phyloP scores from a whole-genome alignment of 495 filamentous ascomycete species.

The Cryomyces minteri region DNA sequence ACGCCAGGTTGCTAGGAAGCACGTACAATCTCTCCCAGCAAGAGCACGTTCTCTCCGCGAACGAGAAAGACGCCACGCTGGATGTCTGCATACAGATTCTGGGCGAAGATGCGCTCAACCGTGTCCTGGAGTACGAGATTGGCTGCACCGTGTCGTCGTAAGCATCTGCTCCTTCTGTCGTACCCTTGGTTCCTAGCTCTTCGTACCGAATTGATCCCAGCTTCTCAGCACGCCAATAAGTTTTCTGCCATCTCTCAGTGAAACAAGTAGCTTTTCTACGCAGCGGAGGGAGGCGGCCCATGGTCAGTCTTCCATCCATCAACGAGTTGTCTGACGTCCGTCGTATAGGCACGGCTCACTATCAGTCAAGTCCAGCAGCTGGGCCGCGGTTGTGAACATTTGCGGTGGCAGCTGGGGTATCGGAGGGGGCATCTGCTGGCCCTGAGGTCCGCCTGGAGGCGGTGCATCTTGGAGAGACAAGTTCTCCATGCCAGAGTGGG shows the following conservation, averaged over 20 bases:
- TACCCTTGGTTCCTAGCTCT: neutral
- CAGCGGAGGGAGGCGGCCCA: neutral
- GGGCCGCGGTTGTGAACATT: conserved; percentile 97
- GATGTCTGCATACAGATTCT: conserved; percentile 60
- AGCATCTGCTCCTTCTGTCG: neutral
- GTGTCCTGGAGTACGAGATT: conserved; percentile 91
- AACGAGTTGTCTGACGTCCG: neutral
- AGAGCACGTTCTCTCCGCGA: conserved; percentile 78
- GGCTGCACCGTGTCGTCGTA: conserved; percentile 28
- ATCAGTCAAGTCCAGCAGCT: conserved; percentile 87
- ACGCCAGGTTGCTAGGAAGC: neutral
- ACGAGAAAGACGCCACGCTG: conserved; percentile 72
- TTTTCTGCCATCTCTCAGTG: conserved; percentile 83
- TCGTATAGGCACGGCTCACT: conserved; percentile 39
- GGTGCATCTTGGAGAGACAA: conserved; percentile 6
- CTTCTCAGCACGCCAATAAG: conserved; percentile 80
- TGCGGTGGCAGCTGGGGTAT: conserved; percentile 48
- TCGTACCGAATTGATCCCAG: conserved; percentile 94
- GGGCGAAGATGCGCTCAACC: conserved; percentile 63
- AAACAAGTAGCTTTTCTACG: conserved; percentile 79
- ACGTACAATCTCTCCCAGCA: conserved; percentile 77
- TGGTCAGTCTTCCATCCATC: conserved; percentile 1
- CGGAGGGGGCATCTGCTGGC: conserved; percentile 14
- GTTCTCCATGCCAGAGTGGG: conserved; percentile 5
- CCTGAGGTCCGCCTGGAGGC: neutral